Evolutionary conservation across 129 eudicot species (phyloP), one percentile per base, ranked within the genome.

Genomic region (Helichrysum umbraculigerum): DNA sequence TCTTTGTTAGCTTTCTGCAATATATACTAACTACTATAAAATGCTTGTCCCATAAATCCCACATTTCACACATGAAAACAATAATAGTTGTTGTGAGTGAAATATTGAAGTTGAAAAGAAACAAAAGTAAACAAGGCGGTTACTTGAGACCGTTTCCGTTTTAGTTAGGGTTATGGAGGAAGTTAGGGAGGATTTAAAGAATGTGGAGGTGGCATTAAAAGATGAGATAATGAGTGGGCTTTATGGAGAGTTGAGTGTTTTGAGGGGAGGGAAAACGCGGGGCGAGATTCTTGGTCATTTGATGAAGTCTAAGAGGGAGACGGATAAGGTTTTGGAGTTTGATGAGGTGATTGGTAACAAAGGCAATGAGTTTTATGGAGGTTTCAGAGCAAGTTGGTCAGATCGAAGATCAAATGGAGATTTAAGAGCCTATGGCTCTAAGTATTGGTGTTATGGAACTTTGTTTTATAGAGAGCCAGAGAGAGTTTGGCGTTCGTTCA

Each of bases 391-490:
- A 72, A 79, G 73, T 80, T 50, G 88, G 68, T 28, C 88, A 86
- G 83, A 75, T 88, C 68, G 98, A 93, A 52, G 87, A 90, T 78
- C 47, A 66, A 78, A 83, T 88, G 65, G 62, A n/a, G 39, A 76
- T 81, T 83, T 83, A 76, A 73, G 98, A 90, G 81, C 73, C 87
- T 3, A 39, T 82, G 81, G 87, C 87, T 5, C 70, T 90, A 50
- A 86, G 90, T 70, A 79, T 90, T 77, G 85, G 89, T 65, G 87
- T 86, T 70, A 86, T 88, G 86, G 95, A 93, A 79, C 90, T 93
- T 66, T 80, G 81, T 7, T 90, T 74, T 57, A 88, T 93, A 32
- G 92, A 90, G 87, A 81, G 28, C 28, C 0, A 25, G 89, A 76
- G 92, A 93, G 78, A 74, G 91, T 76, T 72, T 76, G 74, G 79